Conservation (phyloP, 1,284 basidiomycete genomes). For the Apiotrichum domesticum region DNA sequence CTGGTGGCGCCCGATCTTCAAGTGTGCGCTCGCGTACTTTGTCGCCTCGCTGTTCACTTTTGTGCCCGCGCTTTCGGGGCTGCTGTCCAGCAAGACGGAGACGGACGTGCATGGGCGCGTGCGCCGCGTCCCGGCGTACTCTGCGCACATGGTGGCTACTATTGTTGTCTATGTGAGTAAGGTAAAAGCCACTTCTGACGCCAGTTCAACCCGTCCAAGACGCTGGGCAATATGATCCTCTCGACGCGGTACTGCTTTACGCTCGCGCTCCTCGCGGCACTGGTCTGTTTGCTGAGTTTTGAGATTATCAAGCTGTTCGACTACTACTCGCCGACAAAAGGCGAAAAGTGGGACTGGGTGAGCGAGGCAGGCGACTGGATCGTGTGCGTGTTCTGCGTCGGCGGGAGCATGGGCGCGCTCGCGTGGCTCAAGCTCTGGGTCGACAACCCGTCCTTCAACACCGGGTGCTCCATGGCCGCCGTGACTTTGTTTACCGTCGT, state of each 20-base stretch:
- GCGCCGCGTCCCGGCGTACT: constrained; percentile 58
- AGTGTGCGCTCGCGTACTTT: constrained; percentile 87
- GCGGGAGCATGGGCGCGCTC: constrained; percentile 68
- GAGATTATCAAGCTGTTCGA: constrained; percentile 72
- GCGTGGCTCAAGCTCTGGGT: constrained; percentile 77
- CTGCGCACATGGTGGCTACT: constrained; percentile 85
- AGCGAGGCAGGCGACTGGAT: constrained; percentile 44
- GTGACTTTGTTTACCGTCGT: constrained; percentile 81
- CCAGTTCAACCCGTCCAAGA: constrained; percentile 57
- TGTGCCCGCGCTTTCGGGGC: constrained; percentile 52
- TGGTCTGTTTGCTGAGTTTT: constrained; percentile 79
- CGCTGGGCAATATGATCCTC: constrained; percentile 79
- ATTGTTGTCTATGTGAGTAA: constrained; percentile 55
- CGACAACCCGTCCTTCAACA: constrained; percentile 80
- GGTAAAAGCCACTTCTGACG: constrained; percentile 49
- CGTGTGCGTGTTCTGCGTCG: constrained; percentile 71
- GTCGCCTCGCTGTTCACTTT: constrained; percentile 90
- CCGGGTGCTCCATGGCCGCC: constrained; percentile 86
- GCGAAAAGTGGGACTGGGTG: constrained; percentile 36
- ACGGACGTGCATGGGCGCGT: constrained; percentile 50
- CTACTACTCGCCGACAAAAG: constrained; percentile 38
- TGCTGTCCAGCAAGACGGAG: constrained; percentile 44
- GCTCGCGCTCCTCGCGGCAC: constrained; percentile 64
- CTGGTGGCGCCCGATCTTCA: constrained; percentile 54
- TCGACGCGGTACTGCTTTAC: constrained; percentile 42